These are phyloP conservation scores for Candida pseudofarinosa DNA, from an alignment of 805 yeast species.

Conservation along the genomic window DNA sequence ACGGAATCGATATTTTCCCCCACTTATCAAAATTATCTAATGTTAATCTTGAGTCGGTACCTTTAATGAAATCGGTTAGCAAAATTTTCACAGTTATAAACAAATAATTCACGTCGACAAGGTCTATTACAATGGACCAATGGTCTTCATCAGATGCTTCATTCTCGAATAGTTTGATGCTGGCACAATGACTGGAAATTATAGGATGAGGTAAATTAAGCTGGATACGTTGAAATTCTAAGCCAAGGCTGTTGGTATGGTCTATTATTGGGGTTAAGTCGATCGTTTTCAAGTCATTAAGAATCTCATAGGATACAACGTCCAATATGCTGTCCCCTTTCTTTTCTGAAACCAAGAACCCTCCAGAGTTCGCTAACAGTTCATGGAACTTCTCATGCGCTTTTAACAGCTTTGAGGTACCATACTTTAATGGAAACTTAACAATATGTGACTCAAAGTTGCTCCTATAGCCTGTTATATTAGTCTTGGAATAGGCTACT, in stretches of 20 bases:
- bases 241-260: constrained; percentile 26
- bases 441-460: constrained; percentile 14
- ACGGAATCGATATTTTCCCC: constrained; percentile 68
- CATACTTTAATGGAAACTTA: constrained; percentile 24
- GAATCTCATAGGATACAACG: constrained; percentile 25
- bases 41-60: constrained; percentile 14
- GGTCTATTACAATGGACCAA: constrained; percentile 43
- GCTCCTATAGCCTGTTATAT: constrained; percentile 15
- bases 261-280: constrained; percentile 38
- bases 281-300: constrained; percentile 28
- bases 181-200: constrained; percentile 13
- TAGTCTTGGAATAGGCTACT: constrained; percentile 15
- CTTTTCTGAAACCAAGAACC: constrained; percentile 19
- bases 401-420: constrained; percentile 3
- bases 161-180: constrained; percentile 7
- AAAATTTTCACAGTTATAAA: constrained; percentile 48
- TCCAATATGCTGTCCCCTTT: constrained; percentile 20
- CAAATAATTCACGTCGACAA: constrained; percentile 48
- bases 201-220: constrained; percentile 23
- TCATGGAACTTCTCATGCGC: constrained; percentile 23
- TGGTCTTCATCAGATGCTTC: constrained; percentile 8
- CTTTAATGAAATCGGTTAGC: constrained; percentile 39
- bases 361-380: constrained; percentile 17
- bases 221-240: constrained; percentile 30
- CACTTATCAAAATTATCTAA: constrained; percentile 45